phyloP scores from a whole-genome alignment of 768 basidiomycete species.

The Hygrophoropsis aurantiaca region DNA sequence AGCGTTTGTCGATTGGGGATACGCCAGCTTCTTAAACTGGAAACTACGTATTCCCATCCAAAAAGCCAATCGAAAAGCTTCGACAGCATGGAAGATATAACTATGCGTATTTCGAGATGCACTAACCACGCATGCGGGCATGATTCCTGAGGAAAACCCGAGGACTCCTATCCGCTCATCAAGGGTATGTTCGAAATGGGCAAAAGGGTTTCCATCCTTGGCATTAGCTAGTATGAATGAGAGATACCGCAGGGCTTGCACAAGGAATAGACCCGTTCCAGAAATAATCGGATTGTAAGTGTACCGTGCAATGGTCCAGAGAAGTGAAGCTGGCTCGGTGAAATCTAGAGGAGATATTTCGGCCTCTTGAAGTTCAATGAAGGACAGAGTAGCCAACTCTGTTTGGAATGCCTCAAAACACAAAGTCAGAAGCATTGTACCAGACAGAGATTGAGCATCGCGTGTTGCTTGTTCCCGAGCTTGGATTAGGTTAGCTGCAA shows the following conservation, averaged over 20 bases:
- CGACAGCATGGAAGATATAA: constrained; percentile 44
- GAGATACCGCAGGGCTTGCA: constrained; percentile 55
- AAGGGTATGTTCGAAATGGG: constrained; percentile 29
- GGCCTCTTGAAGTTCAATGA: constrained; percentile 29
- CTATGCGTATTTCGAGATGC: constrained; percentile 39
- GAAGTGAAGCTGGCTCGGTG: constrained; percentile 34
- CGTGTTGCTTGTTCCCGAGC: constrained; percentile 38
- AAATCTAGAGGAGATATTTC: constrained; percentile 49
- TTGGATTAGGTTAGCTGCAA: constrained; percentile 28
- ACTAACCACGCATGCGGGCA: constrained; percentile 52
- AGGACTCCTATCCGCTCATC: constrained; percentile 38
- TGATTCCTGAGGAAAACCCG: constrained; percentile 58
- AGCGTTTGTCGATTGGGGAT: constrained; percentile 14
- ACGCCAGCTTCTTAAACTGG: constrained; percentile 25
- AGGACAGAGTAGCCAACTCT: constrained; percentile 49
- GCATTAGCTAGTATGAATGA: constrained; percentile 31
- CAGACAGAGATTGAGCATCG: constrained; percentile 42
- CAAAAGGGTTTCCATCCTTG: constrained; percentile 6
- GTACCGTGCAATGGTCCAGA: constrained; percentile 38
- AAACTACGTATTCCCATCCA: constrained; percentile 50
- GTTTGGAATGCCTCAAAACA: constrained; percentile 49
- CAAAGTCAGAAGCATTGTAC: constrained; percentile 46
- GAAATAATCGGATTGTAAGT: constrained; percentile 49
- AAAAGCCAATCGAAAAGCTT: constrained; percentile 50
- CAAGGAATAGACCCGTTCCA: constrained; percentile 46